Percentiles rank a stretch among this genome's conserved stretches.
Evolutionary conservation across 2,329 filamentous ascomycete genomes (phyloP).

Genomic region (Penicillium sp.): DNA sequence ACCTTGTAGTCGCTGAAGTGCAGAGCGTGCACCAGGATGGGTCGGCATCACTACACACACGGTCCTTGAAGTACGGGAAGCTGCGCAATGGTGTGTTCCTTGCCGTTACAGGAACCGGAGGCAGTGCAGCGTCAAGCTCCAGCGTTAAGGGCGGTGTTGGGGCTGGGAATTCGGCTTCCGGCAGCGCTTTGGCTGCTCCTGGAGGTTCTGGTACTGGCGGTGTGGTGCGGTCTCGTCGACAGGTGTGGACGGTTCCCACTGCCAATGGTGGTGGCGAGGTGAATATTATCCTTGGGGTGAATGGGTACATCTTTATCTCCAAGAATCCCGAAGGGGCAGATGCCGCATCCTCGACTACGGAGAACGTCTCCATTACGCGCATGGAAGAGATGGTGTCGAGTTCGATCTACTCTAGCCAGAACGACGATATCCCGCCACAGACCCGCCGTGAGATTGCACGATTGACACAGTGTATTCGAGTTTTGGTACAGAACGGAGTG

Average conservation of each 20-base stretch:
- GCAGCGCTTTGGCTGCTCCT: conserved; percentile 56
- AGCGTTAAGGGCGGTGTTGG: conserved; percentile 32
- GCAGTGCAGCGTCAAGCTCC: conserved; percentile 53
- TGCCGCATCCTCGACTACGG: conserved; percentile 43
- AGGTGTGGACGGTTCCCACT: conserved; percentile 73
- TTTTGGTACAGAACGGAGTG: conserved; percentile 76
- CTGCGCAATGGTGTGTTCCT: conserved; percentile 89
- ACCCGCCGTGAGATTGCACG: conserved; percentile 86
- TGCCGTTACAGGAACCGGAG: conserved; percentile 74
- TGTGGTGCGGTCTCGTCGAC: conserved; percentile 77
- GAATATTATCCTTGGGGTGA: conserved; percentile 87
- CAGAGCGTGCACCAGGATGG: conserved; percentile 86
- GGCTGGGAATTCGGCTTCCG: conserved; percentile 51
- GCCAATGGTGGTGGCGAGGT: conserved; percentile 56
- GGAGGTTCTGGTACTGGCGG: conserved; percentile 57
- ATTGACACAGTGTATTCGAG: conserved; percentile 74
- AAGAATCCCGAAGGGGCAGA: conserved; percentile 65
- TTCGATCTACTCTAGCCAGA: conserved; percentile 91
- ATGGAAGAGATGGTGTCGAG: conserved; percentile 83
- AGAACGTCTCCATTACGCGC: conserved; percentile 67
- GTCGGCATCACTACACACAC: conserved; percentile 81
- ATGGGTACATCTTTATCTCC: conserved; percentile 94
- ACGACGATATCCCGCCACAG: conserved; percentile 73
- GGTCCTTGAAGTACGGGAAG: conserved; percentile 90
- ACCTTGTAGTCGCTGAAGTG: conserved; percentile 90